Percentiles rank a stretch among this genome's conserved stretches.
Evolutionary conservation across 225 moss, liverwort and hornwort species (phyloP).

Genomic region (Thuidium tamariscinum): DNA sequence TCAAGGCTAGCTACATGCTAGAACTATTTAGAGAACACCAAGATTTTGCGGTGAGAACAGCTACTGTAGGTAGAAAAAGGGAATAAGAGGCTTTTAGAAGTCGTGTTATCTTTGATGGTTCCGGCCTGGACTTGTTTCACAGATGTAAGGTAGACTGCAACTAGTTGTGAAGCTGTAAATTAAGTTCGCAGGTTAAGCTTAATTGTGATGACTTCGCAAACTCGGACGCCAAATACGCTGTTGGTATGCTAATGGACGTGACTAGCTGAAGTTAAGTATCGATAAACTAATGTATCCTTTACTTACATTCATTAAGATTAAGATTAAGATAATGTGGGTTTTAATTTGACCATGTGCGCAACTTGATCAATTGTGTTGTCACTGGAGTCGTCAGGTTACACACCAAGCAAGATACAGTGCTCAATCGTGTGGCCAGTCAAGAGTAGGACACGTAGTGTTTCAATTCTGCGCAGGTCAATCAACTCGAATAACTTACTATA

Average conservation of each 20-base stretch:
- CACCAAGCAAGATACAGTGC: neutral
- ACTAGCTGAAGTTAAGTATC: too few species aligned
- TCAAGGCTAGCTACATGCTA: neutral
- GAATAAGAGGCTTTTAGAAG: neutral
- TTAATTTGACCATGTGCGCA: neutral
- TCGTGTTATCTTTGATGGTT: neutral
- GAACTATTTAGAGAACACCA: neutral
- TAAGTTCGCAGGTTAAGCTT: neutral
- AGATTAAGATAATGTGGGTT: neutral
- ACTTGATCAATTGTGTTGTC: neutral
- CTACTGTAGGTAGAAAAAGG: neutral
- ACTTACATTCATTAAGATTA: accelerated
- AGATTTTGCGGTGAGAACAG: neutral
- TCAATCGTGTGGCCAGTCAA: neutral
- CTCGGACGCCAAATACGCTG: too few species aligned
- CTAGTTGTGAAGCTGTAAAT: neutral
- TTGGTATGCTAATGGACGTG: neutral
- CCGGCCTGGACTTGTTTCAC: neutral
- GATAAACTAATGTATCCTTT: neutral
- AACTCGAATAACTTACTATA: too few species aligned
- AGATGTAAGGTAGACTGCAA: neutral
- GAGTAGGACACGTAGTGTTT: neutral
- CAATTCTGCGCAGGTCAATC: neutral
- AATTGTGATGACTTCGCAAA: too few species aligned
- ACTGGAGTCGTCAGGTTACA: neutral